Evolutionary conservation across 495 filamentous ascomycete species (phyloP).

Genomic region (Amorphotheca resinae): DNA sequence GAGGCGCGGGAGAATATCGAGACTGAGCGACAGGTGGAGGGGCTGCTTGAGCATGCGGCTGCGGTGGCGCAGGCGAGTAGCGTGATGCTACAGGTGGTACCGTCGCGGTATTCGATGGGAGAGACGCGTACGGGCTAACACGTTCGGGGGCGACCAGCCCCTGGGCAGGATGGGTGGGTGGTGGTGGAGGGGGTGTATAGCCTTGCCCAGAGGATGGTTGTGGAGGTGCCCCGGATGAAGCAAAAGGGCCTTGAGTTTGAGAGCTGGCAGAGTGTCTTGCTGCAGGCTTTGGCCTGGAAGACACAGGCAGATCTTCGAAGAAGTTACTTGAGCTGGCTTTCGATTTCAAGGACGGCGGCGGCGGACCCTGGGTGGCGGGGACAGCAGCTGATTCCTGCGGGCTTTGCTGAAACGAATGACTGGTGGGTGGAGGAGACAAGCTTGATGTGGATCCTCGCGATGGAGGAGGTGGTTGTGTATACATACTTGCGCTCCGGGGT

Average conservation of each 20-base stretch:
- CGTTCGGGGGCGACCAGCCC: conserved; percentile 41
- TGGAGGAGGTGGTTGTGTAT: conserved; percentile 27
- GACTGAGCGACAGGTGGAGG: conserved; percentile 23
- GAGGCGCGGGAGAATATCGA: conserved; percentile 43
- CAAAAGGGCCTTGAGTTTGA: conserved; percentile 6
- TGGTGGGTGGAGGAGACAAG: conserved; percentile 25
- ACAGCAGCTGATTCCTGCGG: conserved; percentile 3
- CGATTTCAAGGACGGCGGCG: conserved; percentile 22
- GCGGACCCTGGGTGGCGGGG: conserved; percentile 10
- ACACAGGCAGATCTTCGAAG: conserved; percentile 77
- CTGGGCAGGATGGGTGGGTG: conserved; percentile 23
- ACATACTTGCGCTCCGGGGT: conserved; percentile 48
- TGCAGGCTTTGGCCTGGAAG: conserved; percentile 41
- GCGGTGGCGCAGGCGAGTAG: conserved; percentile 50
- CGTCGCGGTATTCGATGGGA: conserved; percentile 15
- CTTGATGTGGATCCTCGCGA: conserved; percentile 23
- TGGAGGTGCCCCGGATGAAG: conserved; percentile 22
- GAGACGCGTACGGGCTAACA: conserved; percentile 50
- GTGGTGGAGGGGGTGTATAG: conserved; percentile 15
- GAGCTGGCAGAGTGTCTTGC: conserved; percentile 40
- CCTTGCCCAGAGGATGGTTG: neutral
- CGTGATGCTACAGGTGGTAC: conserved; percentile 33
- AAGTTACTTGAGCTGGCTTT: conserved; percentile 41
- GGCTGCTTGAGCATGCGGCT: conserved; percentile 15
- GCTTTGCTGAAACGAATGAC: conserved; percentile 22